phyloP scores from a whole-genome alignment of 2,329 filamentous ascomycete species.

The Trichoderma aggressivum region DNA sequence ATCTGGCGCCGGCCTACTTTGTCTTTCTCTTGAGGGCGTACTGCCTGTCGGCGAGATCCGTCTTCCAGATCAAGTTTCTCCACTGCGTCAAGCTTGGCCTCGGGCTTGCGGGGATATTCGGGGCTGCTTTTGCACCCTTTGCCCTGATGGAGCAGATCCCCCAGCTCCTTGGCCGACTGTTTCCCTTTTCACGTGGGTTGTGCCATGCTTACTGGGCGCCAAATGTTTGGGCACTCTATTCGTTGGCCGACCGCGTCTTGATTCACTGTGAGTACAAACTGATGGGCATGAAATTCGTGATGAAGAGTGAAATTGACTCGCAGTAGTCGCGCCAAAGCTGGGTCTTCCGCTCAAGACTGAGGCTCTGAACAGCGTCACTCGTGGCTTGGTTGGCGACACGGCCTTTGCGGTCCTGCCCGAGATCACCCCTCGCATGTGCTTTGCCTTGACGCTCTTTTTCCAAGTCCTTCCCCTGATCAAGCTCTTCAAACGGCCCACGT shows the following conservation, averaged over 20 bases:
- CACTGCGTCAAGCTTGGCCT: conserved; percentile 82
- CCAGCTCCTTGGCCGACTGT: conserved; percentile 79
- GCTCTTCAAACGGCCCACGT: conserved; percentile 75
- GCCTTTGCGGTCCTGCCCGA: conserved; percentile 91
- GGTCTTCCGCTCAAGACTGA: conserved; percentile 69
- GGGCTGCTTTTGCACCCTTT: conserved; percentile 86
- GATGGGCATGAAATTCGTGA: background rate
- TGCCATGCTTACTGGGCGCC: conserved; percentile 99
- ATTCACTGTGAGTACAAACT: conserved; percentile 63
- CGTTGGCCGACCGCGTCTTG: conserved; percentile 78
- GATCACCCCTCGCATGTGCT: conserved; percentile 75
- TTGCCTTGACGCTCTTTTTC: conserved; percentile 76
- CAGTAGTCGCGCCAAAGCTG: conserved; percentile 72
- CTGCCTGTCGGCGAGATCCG: conserved; percentile 73
- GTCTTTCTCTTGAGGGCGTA: conserved; percentile 87
- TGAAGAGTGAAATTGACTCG: conserved; percentile 17
- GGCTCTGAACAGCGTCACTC: conserved; percentile 83
- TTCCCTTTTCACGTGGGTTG: conserved; percentile 88
- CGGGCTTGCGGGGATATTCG: conserved; percentile 69
- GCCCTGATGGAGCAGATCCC: conserved; percentile 74
- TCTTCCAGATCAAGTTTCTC: conserved; percentile 70
- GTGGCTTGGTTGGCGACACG: conserved; percentile 89
- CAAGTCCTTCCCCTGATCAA: conserved; percentile 77
- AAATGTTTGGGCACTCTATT: conserved; percentile 96
- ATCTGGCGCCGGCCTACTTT: conserved; percentile 93